Conservation (phyloP, 2,329 filamentous ascomycete genomes). For the Amylocarpus encephaloides region DNA sequence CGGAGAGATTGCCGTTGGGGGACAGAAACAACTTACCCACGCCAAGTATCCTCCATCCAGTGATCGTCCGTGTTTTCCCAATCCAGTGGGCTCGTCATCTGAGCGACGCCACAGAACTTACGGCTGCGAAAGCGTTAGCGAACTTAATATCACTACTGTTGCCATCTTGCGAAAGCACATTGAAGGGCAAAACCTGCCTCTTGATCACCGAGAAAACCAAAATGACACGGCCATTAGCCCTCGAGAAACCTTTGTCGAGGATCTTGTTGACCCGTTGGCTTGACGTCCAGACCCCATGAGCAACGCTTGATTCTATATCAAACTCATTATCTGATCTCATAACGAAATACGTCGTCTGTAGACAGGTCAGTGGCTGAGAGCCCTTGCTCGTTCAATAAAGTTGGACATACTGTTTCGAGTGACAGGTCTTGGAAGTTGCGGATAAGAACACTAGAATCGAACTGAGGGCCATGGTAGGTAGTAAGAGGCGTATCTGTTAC, state of each 20-base stretch:
- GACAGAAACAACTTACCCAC: neutral
- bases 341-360: neutral
- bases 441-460: neutral
- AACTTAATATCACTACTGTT: too few relatives aligned
- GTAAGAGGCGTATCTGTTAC: neutral
- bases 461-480: neutral
- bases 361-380: neutral
- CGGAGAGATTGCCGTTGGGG: neutral
- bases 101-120: neutral
- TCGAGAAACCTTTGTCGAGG: neutral
- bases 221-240: neutral
- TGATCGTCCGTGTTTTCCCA: neutral
- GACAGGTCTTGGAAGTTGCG: neutral
- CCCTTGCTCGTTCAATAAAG: neutral
- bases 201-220: neutral
- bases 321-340: neutral
- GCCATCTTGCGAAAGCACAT: neutral
- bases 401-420: neutral
- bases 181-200: neutral
- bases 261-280: neutral
- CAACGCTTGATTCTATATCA: neutral
- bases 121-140: neutral
- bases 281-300: neutral
- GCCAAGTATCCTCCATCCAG: neutral
- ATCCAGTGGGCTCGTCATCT: neutral